Evolutionary conservation across 2,329 filamentous ascomycete species (phyloP).

Genomic region (Penicillium aurantiogriseum): DNA sequence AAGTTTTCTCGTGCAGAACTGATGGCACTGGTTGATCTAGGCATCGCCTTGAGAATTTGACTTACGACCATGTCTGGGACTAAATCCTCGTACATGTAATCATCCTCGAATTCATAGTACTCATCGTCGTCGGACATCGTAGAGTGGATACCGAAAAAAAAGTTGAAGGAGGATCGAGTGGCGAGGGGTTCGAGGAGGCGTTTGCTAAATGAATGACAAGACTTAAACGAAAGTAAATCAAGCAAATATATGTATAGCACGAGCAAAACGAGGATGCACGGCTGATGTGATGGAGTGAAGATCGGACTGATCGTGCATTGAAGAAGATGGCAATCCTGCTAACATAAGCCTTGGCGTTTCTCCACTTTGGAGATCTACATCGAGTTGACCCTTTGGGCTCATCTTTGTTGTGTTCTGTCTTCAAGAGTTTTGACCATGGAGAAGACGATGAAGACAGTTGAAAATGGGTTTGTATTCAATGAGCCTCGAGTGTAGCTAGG

Average conservation of each 20-base stretch:
- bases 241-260: neutral
- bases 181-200: neutral
- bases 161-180: neutral
- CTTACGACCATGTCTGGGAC: conserved; percentile 38
- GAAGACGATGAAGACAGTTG: neutral
- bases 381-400: neutral
- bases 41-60: neutral
- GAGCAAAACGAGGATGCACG: conserved; percentile 5
- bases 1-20: neutral
- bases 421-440: neutral
- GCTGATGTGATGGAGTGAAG: conserved; percentile 15
- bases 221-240: neutral
- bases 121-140: conserved; percentile 42
- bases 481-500: no score
- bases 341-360: conserved; percentile 29
- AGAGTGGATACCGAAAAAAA: neutral
- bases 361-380: neutral
- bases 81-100: conserved; percentile 35
- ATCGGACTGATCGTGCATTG: conserved; percentile 19
- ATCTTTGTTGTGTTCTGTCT: neutral
- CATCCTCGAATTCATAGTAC: conserved; percentile 38
- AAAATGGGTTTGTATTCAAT: neutral
- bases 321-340: conserved; percentile 14
- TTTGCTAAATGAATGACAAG: neutral
- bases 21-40: neutral